Base-by-base conservation (phyloP, 2,329 filamentous ascomycete genomes). In the Ramularia collo-cygni region DNA sequence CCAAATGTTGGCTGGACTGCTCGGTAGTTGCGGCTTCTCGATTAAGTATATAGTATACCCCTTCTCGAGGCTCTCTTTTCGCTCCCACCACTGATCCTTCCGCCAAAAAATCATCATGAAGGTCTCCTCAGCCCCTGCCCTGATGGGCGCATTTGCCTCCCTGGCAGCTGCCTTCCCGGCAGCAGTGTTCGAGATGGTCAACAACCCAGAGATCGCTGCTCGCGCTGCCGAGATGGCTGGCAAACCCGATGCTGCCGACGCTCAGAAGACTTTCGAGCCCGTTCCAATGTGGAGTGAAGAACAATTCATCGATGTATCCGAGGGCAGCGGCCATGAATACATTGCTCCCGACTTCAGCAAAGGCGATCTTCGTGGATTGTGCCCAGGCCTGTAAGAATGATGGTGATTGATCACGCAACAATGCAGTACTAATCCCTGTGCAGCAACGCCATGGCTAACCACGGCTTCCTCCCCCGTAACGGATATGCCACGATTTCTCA, bases 401-500 rank as follows among this genome's bases (percentile, higher is more conserved):
- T 6, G 21, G 6, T 53, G 54, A 5, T 24, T 24, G 21, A 10
- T 6, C 6, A 24, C 6, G 21, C 6, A 24, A 24, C 21, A 24
- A 6, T 24, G 21, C 10, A 6, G 21, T 6, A 24, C 21, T 24
- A 24, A 24, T 10, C 10, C 21, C 6, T 24, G 6, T 6, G 10
- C 21, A 24, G 21, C 53, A 54, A 33, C n/a, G 30, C 30, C 7
- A 16, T 33, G 7, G 30, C 30, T 10, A 33, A 33, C 9, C 30
- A 33, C 16, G 16, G 21, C 3, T 34, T 40, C 15, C 45, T 61
- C 2, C 44, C 44, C 19, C 36, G 21, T 36, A 56, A 58, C 17
- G 59, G 59, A 14, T 55, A 57, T 18, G 58, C 51, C 3, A 60
- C 57, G 17, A 49, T 59, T 21, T 16, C 37, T 1, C 48, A 60